Conservation (phyloP, 768 basidiomycete species). For the Lepiota brunneoincarnata region DNA sequence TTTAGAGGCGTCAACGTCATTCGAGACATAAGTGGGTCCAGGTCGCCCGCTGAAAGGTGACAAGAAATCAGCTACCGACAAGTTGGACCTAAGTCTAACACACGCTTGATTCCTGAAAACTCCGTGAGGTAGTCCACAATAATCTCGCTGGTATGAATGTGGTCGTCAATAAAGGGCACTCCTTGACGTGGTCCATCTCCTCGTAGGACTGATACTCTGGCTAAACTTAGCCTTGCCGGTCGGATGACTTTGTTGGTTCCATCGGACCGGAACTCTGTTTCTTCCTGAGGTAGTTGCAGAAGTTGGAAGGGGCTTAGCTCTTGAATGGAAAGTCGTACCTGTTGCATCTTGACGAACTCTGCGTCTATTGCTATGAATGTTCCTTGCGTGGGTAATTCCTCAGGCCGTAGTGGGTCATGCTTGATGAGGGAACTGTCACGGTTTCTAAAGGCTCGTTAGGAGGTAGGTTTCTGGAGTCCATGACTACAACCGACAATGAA, state of each 20-base stretch:
- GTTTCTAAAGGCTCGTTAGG: conserved; percentile 45
- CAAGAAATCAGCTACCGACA: neutral
- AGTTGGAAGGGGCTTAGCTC: neutral
- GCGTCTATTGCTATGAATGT: conserved; percentile 95
- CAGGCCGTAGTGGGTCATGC: conserved; percentile 67
- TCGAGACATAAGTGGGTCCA: conserved; percentile 79
- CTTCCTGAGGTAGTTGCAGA: conserved; percentile 56
- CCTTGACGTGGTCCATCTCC: conserved; percentile 81
- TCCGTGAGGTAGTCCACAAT: conserved; percentile 98
- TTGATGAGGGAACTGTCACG: conserved; percentile 71
- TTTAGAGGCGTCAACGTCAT: conserved; percentile 94
- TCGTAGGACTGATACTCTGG: conserved; percentile 90
- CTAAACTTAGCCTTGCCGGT: conserved; percentile 88
- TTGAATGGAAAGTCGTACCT: conserved; percentile 41
- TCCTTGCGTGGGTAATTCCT: conserved; percentile 83
- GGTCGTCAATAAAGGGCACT: conserved; percentile 94
- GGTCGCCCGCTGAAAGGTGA: conserved; percentile 71
- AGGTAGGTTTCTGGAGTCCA: neutral
- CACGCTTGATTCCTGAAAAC: conserved; percentile 94
- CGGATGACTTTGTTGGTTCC: conserved; percentile 91
- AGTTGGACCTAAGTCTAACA: conserved; percentile 21
- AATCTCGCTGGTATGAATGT: conserved; percentile 93
- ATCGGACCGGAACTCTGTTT: conserved; percentile 92
- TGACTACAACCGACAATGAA: conserved; percentile 54
- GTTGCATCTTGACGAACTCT: conserved; percentile 96